Percentiles rank a stretch among this genome's conserved stretches.
Evolutionary conservation across 305 asterid genomes (phyloP).

Genomic region (Nicotiana rustica): DNA sequence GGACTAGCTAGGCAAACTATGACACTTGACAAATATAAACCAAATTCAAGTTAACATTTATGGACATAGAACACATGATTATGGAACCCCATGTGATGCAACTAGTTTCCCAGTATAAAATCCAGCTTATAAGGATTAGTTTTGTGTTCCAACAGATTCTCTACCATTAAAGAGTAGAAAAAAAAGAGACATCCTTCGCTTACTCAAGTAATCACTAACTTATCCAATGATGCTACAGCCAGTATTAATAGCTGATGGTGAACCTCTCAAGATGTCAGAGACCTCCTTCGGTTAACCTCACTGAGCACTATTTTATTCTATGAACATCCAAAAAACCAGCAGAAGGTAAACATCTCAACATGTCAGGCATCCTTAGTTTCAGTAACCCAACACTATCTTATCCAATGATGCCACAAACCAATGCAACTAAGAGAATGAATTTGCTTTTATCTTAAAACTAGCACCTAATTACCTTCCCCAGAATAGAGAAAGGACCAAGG

Average conservation of each 20-base stretch:
- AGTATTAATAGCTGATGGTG: background rate
- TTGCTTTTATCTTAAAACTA: background rate
- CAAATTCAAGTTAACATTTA: background rate
- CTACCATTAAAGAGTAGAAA: background rate
- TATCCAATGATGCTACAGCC: constrained; percentile 22
- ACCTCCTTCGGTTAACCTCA: background rate
- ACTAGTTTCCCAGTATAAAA: background rate
- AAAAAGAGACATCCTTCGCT: background rate
- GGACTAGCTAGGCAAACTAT: constrained; percentile 22
- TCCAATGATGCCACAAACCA: constrained; percentile 23
- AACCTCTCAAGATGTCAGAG: background rate
- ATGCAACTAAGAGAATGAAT: background rate
- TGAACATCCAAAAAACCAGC: constrained; percentile 8
- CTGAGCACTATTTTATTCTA: constrained; percentile 13
- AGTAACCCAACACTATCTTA: constrained; percentile 7
- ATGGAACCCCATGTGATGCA: background rate
- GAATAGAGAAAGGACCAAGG: background rate
- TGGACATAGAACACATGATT: background rate
- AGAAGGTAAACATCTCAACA: background rate
- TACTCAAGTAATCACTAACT: background rate
- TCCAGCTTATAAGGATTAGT: background rate
- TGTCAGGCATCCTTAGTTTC: constrained; percentile 20
- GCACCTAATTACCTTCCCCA: constrained; percentile 25
- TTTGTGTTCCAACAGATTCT: background rate
- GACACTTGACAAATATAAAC: background rate